Base-by-base conservation (phyloP, 306 rosid genomes). In the Astragalus glycyphyllos region DNA sequence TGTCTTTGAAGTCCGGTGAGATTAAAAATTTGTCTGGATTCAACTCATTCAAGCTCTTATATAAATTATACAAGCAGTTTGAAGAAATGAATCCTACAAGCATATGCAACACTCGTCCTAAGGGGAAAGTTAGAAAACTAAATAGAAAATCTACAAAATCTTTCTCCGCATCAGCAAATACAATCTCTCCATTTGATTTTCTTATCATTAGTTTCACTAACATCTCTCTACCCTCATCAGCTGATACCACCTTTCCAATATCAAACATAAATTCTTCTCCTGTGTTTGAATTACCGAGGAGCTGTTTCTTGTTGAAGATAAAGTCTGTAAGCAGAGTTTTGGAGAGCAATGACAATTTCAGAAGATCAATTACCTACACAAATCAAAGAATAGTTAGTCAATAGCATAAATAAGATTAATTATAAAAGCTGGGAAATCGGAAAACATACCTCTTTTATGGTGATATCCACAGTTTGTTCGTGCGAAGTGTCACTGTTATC, bases 41-140 rank as follows among this genome's bases (percentile, higher is more conserved):
- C 45, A 73, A 40, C 0, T 73, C 35, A 0, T 6, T 11, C 0
- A 73, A 0, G 37, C 60, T 23, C 8, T 11, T 9, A 0, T 55
- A 26, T 5, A 55, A 11, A 5, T 26, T 55, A 55, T 73, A 54
- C 2, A 72, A 23, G 61, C 62, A 11, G 12, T 31, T 0, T 56
- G 49, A 4, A 59, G 51, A 35, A 23, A 62, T 20, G 7, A 0
- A 16, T 3, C 69, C 77, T 16, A 12, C 1, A 1, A 72, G 14
- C 69, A 72, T 58, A 11, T 26, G 69, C 32, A 48, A 12, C 15
- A 60, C 62, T 16, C 53, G 53, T 4, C 77, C 77, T 5, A 72
- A 49, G 11, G 68, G 76, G 4, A 72, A 46, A 0, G 65, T 50
- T 11, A 62, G 68, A 31, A 73, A 73, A 15, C 78, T 51, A 4